Evolutionary conservation across 2,329 filamentous ascomycete species (phyloP).

Genomic region (Mycosphaerelloides madeirae): DNA sequence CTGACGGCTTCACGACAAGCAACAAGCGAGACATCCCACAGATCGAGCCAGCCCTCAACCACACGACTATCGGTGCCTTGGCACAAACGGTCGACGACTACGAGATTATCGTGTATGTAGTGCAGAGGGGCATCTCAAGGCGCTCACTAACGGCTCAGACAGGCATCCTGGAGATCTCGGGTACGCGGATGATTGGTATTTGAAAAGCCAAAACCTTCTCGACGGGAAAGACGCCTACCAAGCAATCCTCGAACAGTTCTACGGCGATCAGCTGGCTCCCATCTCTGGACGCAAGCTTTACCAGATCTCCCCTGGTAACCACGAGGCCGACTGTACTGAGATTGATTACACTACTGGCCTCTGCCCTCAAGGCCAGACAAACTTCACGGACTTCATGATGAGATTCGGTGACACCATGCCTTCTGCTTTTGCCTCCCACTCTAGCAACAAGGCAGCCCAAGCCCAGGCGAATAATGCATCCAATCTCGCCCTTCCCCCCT

Average conservation of each 20-base stretch:
- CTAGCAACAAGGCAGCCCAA: constrained; percentile 39
- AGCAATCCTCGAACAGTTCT: constrained; percentile 55
- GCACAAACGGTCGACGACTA: constrained; percentile 51
- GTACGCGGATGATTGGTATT: constrained; percentile 52
- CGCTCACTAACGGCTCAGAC: no score
- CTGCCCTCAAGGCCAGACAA: constrained; percentile 52
- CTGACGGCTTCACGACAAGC: constrained; percentile 50
- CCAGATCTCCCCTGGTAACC: constrained; percentile 56
- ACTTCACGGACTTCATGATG: constrained; percentile 58
- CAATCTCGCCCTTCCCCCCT: constrained; percentile 47
- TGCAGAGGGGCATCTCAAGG: no score
- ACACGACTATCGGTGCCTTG: constrained; percentile 55
- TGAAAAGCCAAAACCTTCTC: constrained; percentile 43
- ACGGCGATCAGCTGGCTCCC: constrained; percentile 49
- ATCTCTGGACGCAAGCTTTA: constrained; percentile 53
- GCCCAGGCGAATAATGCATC: constrained; percentile 44
- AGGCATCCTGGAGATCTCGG: background rate
- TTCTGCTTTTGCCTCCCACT: constrained; percentile 47
- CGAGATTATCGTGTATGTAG: constrained; percentile 48
- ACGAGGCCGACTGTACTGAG: constrained; percentile 53
- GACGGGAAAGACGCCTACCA: constrained; percentile 51
- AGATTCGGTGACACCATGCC: constrained; percentile 53
- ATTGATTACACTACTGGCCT: constrained; percentile 35
- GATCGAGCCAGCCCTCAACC: constrained; percentile 51
- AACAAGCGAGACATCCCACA: constrained; percentile 49